Evolutionary conservation across 2,329 filamentous ascomycete species (phyloP).

Genomic region (Aspergillus chevalieri): DNA sequence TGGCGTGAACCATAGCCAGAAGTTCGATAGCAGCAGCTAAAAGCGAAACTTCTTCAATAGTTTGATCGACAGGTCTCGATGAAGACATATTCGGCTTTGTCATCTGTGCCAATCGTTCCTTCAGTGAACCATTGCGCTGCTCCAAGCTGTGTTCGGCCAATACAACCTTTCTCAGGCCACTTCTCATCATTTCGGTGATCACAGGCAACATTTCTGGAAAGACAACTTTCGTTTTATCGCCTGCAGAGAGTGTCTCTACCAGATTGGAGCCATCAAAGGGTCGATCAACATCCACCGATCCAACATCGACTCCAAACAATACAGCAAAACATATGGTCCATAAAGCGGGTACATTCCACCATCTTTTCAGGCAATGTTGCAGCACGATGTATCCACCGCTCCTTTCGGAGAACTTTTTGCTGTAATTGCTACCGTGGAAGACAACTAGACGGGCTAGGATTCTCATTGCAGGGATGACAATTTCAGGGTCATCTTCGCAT

Average conservation of each 20-base stretch:
- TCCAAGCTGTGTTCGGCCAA: slow-evolving; percentile 54
- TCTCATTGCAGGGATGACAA: slow-evolving; percentile 72
- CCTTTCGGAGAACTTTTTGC: slow-evolving; percentile 77
- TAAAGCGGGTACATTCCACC: slow-evolving; percentile 79
- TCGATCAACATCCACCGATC: slow-evolving; percentile 64
- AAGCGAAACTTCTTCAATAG: slow-evolving; percentile 57
- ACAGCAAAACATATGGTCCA: slow-evolving; percentile 89
- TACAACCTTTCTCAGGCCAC: slow-evolving; percentile 63
- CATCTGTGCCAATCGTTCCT: slow-evolving; percentile 7
- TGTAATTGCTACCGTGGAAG: slow-evolving; percentile 74
- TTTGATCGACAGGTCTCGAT: slow-evolving; percentile 9
- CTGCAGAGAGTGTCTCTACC: slow-evolving; percentile 60
- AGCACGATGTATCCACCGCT: slow-evolving; percentile 84
- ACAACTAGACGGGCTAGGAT: slow-evolving; percentile 79
- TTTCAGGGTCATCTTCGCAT: slow-evolving; percentile 75
- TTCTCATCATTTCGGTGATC: slow-evolving; percentile 79
- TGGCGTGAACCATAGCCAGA: slow-evolving; percentile 68
- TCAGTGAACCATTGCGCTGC: slow-evolving; percentile 1
- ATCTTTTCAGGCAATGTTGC: slow-evolving; percentile 71
- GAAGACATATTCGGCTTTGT: slow-evolving; percentile 11
- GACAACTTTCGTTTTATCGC: slow-evolving; percentile 57
- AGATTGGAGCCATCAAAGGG: slow-evolving; percentile 70
- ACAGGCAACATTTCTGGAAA: slow-evolving; percentile 75
- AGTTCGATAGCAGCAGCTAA: slow-evolving; percentile 74
- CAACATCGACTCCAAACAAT: slow-evolving; percentile 76